A percentile compares a stretch with the other conserved stretches of the same genome.
Conservation (phyloP, 192 early-diverging fungal genomes). For the Glomus cerebriforme region DNA sequence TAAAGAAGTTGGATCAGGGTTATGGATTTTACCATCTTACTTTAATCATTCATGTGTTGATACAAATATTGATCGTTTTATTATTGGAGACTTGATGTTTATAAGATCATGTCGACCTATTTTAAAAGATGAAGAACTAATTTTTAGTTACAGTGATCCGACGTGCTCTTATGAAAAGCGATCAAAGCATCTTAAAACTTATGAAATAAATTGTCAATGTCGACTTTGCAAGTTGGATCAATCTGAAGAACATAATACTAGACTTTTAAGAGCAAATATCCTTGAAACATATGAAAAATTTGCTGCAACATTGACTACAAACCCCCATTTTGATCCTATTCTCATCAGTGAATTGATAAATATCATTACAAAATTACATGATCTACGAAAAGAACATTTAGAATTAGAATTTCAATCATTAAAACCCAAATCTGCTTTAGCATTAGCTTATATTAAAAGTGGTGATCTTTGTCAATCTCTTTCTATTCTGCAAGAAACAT, state of each 20-base stretch:
- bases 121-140: not conserved
- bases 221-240: constrained; percentile 4
- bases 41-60: constrained; percentile 26
- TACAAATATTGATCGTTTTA: not conserved
- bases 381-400: not conserved
- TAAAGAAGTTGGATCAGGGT: not conserved
- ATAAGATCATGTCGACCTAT: not conserved
- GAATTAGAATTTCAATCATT: not conserved
- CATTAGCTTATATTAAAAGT: not conserved
- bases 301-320: too few relatives aligned
- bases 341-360: not conserved
- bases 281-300: not conserved
- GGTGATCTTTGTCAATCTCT: not conserved
- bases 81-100: constrained; percentile 8
- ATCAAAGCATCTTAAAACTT: not conserved
- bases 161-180: not conserved
- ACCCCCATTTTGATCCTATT: not conserved
- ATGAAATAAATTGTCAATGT: constrained; percentile 2
- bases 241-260: not conserved
- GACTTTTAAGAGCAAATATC: not conserved
- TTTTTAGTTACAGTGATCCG: not conserved
- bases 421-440: too few relatives aligned
- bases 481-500: not conserved
- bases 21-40: constrained; percentile 11
- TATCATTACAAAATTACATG: not conserved